Evolutionary conservation across 352 stramenopile species (phyloP).

Genomic region (Lagenidium giganteum): DNA sequence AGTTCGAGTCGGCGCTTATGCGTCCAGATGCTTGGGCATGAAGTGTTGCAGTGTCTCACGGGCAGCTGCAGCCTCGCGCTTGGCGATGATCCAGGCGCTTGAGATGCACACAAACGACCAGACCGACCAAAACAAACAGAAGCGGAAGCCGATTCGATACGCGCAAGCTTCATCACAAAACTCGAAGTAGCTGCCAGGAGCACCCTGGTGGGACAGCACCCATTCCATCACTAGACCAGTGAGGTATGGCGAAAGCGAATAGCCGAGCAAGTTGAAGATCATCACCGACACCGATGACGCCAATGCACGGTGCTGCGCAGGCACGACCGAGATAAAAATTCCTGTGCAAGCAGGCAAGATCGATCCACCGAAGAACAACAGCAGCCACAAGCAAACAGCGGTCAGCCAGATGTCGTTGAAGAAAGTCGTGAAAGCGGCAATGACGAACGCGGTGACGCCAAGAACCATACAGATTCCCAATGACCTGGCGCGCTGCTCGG

Average conservation of each 20-base stretch:
- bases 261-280: conserved; percentile 81
- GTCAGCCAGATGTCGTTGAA: conserved; percentile 76
- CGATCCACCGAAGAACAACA: conserved; percentile 80
- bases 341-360: conserved; percentile 78
- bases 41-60: too few relatives aligned
- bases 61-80: conserved; percentile 46
- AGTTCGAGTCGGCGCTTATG: too few relatives aligned
- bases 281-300: conserved; percentile 80
- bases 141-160: conserved; percentile 76
- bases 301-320: conserved; percentile 61
- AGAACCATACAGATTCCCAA: conserved; percentile 77
- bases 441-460: conserved; percentile 54
- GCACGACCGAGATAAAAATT: conserved; percentile 84
- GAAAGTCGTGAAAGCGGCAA: conserved; percentile 72
- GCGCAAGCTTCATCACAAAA: conserved; percentile 74
- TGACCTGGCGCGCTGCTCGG: conserved; percentile 66
- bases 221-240: conserved; percentile 79
- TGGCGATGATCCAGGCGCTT: conserved; percentile 39
- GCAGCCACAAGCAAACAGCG: conserved; percentile 64
- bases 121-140: conserved; percentile 78
- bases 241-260: conserved; percentile 71
- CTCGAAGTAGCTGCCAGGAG: conserved; percentile 62
- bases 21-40: too few relatives aligned
- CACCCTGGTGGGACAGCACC: conserved; percentile 56
- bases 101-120: conserved; percentile 75